phyloP scores from a whole-genome alignment of 768 basidiomycete species.

The Tylopilus balloui region DNA sequence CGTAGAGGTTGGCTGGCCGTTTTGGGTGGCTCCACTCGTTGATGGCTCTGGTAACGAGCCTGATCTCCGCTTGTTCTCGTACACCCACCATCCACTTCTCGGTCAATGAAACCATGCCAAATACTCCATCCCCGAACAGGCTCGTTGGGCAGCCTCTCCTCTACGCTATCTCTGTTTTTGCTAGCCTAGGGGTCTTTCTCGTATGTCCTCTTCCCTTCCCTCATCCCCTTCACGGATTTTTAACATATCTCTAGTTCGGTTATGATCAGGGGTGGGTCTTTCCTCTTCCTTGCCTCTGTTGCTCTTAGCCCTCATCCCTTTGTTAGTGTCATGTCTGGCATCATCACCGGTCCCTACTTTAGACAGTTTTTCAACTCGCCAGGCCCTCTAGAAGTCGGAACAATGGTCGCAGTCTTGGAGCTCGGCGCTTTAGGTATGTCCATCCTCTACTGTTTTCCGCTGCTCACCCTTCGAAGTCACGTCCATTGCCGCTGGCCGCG shows the following conservation, averaged over 20 bases:
- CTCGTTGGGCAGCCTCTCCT: slow-evolving; percentile 77
- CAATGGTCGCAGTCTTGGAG: slow-evolving; percentile 94
- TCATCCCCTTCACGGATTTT: slow-evolving; percentile 2
- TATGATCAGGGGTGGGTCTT: slow-evolving; percentile 75
- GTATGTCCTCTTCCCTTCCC: slow-evolving; percentile 41
- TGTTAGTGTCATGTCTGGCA: slow-evolving; percentile 79
- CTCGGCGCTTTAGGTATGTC: slow-evolving; percentile 82
- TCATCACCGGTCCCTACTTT: slow-evolving; percentile 86
- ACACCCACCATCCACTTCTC: slow-evolving; percentile 12
- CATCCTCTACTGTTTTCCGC: neutral
- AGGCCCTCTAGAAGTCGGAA: slow-evolving; percentile 70
- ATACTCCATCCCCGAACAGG: slow-evolving; percentile 37
- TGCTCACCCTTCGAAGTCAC: slow-evolving; percentile 51
- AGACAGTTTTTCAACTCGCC: slow-evolving; percentile 79
- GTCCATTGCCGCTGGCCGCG: slow-evolving; percentile 80
- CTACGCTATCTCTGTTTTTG: slow-evolving; percentile 76
- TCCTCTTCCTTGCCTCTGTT: slow-evolving; percentile 4
- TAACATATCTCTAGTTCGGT: slow-evolving; percentile 51
- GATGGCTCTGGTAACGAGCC: neutral
- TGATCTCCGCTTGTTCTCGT: slow-evolving; percentile 9
- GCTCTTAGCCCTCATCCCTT: slow-evolving; percentile 3
- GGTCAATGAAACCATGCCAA: slow-evolving; percentile 54
- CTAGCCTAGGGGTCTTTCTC: slow-evolving; percentile 81
- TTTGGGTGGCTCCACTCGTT: slow-evolving; percentile 18
- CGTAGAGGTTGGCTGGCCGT: slow-evolving; percentile 7